These are phyloP conservation scores for Nannizziopsis barbatae DNA, from an alignment of 2,329 filamentous ascomycete species.

Conservation along the genomic window DNA sequence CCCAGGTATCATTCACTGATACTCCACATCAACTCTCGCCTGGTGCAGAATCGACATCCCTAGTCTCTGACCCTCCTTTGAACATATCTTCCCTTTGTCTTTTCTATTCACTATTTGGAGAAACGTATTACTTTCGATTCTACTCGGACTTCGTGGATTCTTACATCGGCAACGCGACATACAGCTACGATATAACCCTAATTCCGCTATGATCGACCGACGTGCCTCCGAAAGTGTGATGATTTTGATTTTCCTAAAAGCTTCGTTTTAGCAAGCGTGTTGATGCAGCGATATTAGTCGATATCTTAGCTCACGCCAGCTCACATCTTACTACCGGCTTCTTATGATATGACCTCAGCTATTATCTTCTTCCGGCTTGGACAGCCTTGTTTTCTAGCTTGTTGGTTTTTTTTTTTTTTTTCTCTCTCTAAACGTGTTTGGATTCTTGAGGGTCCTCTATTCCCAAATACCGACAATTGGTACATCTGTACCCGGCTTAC, in stretches of 20 bases:
- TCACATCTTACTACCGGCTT: slow-evolving; percentile 4
- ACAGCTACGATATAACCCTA: slow-evolving; percentile 6
- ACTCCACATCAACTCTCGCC: slow-evolving; percentile 5
- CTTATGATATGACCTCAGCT: slow-evolving; percentile 7
- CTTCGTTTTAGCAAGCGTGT: slow-evolving; percentile 1
- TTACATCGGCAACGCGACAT: neutral
- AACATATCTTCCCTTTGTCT: slow-evolving; percentile 5
- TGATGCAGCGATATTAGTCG: slow-evolving; percentile 8
- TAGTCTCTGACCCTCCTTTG: neutral
- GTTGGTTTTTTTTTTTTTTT: neutral
- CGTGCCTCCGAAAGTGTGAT: neutral
- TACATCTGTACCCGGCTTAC: too few relatives aligned
- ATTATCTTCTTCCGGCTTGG: slow-evolving; percentile 7
- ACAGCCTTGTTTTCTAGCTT: slow-evolving; percentile 1
- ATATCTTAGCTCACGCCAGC: slow-evolving; percentile 8
- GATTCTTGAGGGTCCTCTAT: too few relatives aligned
- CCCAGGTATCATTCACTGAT: slow-evolving; percentile 8
- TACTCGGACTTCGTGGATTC: neutral
- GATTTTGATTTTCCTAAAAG: slow-evolving; percentile 1
- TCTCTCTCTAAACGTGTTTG: too few relatives aligned
- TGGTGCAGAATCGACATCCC: slow-evolving; percentile 1
- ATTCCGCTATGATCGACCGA: neutral
- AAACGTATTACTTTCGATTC: neutral
- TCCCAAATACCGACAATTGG: too few relatives aligned
- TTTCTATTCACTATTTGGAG: neutral